Base-by-base conservation (phyloP, 768 basidiomycete genomes). In the Amanita molliuscula region DNA sequence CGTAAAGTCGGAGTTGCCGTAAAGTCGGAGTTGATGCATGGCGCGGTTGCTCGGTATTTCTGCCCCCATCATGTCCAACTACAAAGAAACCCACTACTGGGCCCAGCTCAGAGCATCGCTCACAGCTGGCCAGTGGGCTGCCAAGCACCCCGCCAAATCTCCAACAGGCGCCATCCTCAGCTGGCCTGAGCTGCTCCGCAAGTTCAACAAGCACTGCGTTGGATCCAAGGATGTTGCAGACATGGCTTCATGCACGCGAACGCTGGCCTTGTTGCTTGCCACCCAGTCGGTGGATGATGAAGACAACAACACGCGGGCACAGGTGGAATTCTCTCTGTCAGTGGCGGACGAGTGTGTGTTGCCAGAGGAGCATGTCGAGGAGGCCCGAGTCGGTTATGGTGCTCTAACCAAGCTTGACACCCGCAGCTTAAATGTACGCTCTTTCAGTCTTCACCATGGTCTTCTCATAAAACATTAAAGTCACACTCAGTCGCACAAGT, bases 161-260 rank as follows among this genome's bases (percentile, higher is more conserved):
- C 73, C 72, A 26, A 76, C 77, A 26, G 82, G 76, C 11, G 53
- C 58, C 0, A 56, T 63, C 3, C 62, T 92, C 13, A 68, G 81
- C 9, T 93, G 90, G 90, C 71, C 80, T 1, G 84, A 88, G 59
- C 76, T 92, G 10, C 65, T 92, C 35, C 77, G 87, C 55, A 93
- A 93, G 65, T 90, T 88, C 68, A 82, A 85, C 62, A 93, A 93
- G 55, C 90, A 93, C 56, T 84, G 82, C 58, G 64, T 63, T 4
- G 81, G 82, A 0, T 79, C 73, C 56, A 57, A 62, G 53, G 80
- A 82, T 51, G 68, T 84, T 11, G 72, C 79, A 3, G 79, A 84
- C 56, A 70, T 88, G 52, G 84, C 82, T 15, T 76, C 72, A 0
- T 79, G 84, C 57, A 88, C 79, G 0, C 83, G 82, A 28, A 72